These are phyloP conservation scores for Breviolum minutum DNA, from an alignment of 73 alveolate species.

Conservation along the genomic window DNA sequence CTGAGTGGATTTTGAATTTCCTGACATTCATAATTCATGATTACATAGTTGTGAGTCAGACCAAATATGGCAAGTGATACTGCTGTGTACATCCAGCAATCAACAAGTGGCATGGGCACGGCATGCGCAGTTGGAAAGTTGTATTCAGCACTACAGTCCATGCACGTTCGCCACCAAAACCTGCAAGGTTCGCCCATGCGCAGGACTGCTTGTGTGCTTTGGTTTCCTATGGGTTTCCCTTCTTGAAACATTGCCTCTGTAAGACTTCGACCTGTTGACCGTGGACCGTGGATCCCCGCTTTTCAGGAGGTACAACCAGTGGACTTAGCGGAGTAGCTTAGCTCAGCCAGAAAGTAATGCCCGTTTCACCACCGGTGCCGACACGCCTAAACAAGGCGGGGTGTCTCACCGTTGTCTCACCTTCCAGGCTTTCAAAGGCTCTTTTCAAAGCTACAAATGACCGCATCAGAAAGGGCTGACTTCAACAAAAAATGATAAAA, in stretches of 20 bases:
- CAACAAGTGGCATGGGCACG: no score
- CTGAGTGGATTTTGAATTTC: no score
- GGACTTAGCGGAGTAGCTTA: slow-evolving; percentile 39
- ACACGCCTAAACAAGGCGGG: not conserved
- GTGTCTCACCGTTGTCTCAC: slow-evolving; percentile 9
- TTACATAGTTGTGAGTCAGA: no score
- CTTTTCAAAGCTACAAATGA: not conserved
- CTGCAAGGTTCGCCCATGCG: slow-evolving; percentile 87
- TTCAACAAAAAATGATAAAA: not conserved
- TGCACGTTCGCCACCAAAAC: not conserved
- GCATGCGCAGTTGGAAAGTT: no score
- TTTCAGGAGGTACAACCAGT: slow-evolving; percentile 79
- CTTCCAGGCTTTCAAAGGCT: not conserved
- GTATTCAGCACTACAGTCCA: not conserved
- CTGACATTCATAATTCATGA: no score
- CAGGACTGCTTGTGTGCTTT: slow-evolving; percentile 37
- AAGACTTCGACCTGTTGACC: no score
- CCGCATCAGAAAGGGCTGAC: not conserved
- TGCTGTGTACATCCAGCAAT: no score
- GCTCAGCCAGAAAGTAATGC: not conserved
- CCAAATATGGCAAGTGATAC: no score
- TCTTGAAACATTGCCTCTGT: no score
- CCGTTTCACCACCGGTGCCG: not conserved
- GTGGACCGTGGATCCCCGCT: not conserved
- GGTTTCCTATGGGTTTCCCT: no score